Evolutionary conservation across 2,329 filamentous ascomycete genomes (phyloP), one percentile per base, ranked within the genome.

Genomic region (Colletotrichum tanaceti): DNA sequence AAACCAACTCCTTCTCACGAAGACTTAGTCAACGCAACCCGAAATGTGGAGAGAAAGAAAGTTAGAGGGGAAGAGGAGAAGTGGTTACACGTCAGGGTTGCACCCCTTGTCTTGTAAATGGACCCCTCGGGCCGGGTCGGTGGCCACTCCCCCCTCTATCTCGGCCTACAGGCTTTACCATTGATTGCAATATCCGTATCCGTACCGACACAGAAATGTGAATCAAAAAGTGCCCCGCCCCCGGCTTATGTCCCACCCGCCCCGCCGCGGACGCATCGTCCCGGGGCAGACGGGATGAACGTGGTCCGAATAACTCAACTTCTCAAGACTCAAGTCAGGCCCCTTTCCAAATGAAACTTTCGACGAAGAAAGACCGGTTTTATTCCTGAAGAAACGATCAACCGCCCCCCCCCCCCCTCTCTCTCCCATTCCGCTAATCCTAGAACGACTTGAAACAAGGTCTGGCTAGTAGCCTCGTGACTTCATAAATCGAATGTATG

Each of bases 191-290:
- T n/a, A n/a, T n/a, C n/a, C n/a, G n/a, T n/a, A n/a, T n/a, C n/a
- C 13, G 9, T 41, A 41, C 13, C 6, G 16, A 1, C 39, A 41
- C 13, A 13, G 4, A 13, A 16, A 52, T 10, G 7, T 24, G 13
- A 22, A 52, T 52, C 47, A 9, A 9, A 16, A 28, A 16, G 13
- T 13, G 4, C 13, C n/a, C 18, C 13, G 4, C 13, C n/a, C 18
- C 13, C 22, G 6, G 13, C 47, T 32, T 18, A 28, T 9, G 10
- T n/a, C 5, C n/a, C 38, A 24, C 14, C 35, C 35, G 13, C 14
- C 54, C 54, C 38, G 38, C 54, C 54, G n/a, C 13, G 54, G 54
- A 46, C 41, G 22, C 14, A 28, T 44, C 54, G 39, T 35, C n/a
- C 57, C 57, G 57, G 28, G 28, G 18, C 2, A 18, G n/a, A 22